Conservation (phyloP, 2,329 filamentous ascomycete species). For the Aspergillus pseudoglaucus region DNA sequence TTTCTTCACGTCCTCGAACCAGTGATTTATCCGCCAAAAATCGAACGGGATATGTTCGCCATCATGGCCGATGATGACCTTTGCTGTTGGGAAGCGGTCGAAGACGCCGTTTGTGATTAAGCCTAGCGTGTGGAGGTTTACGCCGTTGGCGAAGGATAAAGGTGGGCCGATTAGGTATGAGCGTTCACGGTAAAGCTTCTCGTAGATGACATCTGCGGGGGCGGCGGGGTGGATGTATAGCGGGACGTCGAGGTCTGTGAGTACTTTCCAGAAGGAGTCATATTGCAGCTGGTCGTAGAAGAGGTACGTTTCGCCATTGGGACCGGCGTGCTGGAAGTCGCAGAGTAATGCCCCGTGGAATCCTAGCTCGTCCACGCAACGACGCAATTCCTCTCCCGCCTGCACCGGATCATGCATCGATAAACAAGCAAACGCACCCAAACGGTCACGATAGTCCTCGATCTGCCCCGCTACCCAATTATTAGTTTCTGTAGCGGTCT, state of each 20-base stretch:
- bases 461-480: slow-evolving; percentile 42
- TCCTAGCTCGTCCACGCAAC: slow-evolving; percentile 51
- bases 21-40: slow-evolving; percentile 43
- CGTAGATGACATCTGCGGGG: slow-evolving; percentile 51
- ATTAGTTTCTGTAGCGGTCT: slow-evolving; percentile 41
- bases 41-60: slow-evolving; percentile 48
- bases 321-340: slow-evolving; percentile 54
- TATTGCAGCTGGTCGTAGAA: slow-evolving; percentile 59
- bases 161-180: slow-evolving; percentile 57
- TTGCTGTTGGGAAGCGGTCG: slow-evolving; percentile 41
- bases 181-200: slow-evolving; percentile 54
- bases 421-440: slow-evolving; percentile 40
- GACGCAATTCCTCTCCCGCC: slow-evolving; percentile 34
- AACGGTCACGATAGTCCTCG: slow-evolving; percentile 35
- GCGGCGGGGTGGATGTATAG: slow-evolving; percentile 59
- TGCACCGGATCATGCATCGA: slow-evolving; percentile 38
- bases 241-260: slow-evolving; percentile 55
- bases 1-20: slow-evolving; percentile 37
- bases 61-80: slow-evolving; percentile 45
- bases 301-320: slow-evolving; percentile 54
- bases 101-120: slow-evolving; percentile 48
- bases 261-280: slow-evolving; percentile 53
- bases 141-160: slow-evolving; percentile 53
- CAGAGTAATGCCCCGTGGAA: slow-evolving; percentile 59
- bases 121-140: slow-evolving; percentile 52